A percentile compares a stretch with the other conserved stretches of the same genome.
Conservation (phyloP, 805 yeast genomes). For the Saturnispora gosingensis region DNA sequence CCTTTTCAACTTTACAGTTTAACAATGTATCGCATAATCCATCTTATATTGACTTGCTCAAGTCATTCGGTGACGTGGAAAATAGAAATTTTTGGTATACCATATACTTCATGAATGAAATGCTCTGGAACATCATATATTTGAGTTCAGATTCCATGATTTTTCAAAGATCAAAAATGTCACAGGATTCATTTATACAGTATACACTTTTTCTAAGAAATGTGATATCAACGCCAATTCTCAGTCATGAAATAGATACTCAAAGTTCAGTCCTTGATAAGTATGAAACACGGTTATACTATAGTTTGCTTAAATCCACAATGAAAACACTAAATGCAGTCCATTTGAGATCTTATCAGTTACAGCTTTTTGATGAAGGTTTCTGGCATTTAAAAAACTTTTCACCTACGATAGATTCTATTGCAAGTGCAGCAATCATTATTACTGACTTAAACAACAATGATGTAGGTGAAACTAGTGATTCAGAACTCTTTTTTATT, state of each 20-base stretch:
- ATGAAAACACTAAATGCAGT: constrained; percentile 54
- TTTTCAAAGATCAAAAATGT: neutral
- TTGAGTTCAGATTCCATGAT: neutral
- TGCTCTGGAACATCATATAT: neutral
- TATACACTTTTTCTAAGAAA: constrained; percentile 42
- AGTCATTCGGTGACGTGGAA: neutral
- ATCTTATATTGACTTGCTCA: neutral
- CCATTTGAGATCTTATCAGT: constrained; percentile 55
- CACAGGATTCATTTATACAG: constrained; percentile 28
- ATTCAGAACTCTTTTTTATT: neutral
- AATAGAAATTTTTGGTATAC: neutral
- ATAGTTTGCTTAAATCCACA: constrained; percentile 18
- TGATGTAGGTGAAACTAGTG: constrained; percentile 6
- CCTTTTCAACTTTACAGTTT: neutral
- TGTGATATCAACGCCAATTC: constrained; percentile 35
- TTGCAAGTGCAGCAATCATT: constrained; percentile 15
- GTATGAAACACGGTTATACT: constrained; percentile 18
- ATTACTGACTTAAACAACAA: constrained; percentile 16
- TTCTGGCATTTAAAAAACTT: constrained; percentile 43
- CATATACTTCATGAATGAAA: neutral
- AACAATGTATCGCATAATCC: neutral
- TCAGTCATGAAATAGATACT: constrained; percentile 12
- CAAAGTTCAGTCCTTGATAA: neutral
- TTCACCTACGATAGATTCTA: constrained; percentile 12
- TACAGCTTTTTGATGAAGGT: constrained; percentile 37